Percentiles rank a stretch among this genome's conserved stretches.
These are phyloP conservation scores for Lactifluus piperatus DNA, from an alignment of 768 basidiomycete genomes.

Conservation along the genomic window DNA sequence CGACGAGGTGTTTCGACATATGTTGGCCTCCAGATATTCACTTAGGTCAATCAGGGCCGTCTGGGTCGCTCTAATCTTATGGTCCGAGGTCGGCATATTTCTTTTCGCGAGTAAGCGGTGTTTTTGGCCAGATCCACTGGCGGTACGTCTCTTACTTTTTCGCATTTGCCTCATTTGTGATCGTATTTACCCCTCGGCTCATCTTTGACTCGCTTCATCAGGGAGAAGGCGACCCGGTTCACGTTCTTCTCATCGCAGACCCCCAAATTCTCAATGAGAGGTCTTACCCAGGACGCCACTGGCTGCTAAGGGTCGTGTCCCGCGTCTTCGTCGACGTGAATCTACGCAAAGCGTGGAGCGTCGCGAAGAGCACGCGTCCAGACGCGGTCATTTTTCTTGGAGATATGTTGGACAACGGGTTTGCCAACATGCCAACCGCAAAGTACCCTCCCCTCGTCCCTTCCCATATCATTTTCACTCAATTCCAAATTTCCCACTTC, in stretches of 20 bases:
- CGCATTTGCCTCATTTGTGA: too few relatives aligned
- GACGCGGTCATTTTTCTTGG: slow-evolving; percentile 78
- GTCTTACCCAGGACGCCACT: slow-evolving; percentile 58
- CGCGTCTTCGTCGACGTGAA: slow-evolving; percentile 72
- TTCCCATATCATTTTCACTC: neutral
- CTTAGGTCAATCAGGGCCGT: slow-evolving; percentile 33
- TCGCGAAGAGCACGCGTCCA: slow-evolving; percentile 48
- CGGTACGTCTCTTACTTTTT: neutral
- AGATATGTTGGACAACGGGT: slow-evolving; percentile 87
- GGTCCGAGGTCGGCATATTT: slow-evolving; percentile 63
- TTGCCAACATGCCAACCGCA: slow-evolving; percentile 48
- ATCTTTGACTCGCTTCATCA: neutral
- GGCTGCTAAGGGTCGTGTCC: slow-evolving; percentile 47
- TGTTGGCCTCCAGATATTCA: slow-evolving; percentile 6
- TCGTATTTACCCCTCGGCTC: neutral
- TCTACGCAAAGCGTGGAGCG: slow-evolving; percentile 78
- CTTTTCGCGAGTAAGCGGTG: slow-evolving; percentile 11
- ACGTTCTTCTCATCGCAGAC: slow-evolving; percentile 76
- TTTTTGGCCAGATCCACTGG: slow-evolving; percentile 6
- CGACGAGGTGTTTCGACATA: neutral
- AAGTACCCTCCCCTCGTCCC: slow-evolving; percentile 48
- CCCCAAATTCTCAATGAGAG: slow-evolving; percentile 75
- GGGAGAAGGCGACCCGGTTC: slow-evolving; percentile 4
- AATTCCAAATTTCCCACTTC: neutral
- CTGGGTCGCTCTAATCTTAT: slow-evolving; percentile 59